phyloP scores from a whole-genome alignment of 1,284 basidiomycete genomes.

The Ganoderma sinense region DNA sequence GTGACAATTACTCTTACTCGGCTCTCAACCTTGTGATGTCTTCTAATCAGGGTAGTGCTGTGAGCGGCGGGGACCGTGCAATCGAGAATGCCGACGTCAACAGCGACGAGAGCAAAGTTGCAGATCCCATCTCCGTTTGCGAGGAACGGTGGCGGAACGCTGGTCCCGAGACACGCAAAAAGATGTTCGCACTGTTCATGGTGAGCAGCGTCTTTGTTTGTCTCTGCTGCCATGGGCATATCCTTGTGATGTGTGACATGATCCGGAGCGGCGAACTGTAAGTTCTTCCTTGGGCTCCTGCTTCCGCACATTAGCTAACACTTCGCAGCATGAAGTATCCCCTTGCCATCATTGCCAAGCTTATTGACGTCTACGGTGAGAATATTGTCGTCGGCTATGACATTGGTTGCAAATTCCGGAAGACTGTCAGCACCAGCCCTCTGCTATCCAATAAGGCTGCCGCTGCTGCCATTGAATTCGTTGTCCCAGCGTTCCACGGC shows the following conservation, averaged over 20 bases:
- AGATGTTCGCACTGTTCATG: neutral
- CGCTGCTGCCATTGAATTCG: neutral
- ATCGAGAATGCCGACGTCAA: no score
- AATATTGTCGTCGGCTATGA: neutral
- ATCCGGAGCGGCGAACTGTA: neutral
- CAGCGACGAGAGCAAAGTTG: no score
- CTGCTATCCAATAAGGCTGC: neutral
- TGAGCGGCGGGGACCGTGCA: no score
- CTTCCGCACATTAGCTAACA: neutral
- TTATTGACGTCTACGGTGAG: neutral
- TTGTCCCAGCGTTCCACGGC: neutral
- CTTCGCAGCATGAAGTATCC: neutral
- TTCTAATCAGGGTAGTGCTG: neutral
- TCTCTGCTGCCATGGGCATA: neutral
- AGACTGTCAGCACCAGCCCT: neutral
- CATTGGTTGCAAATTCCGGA: neutral
- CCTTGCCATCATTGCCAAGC: neutral
- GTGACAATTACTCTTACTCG: no score
- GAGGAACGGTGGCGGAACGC: neutral
- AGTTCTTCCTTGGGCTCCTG: neutral
- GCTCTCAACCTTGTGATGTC: no score
- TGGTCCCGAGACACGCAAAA: neutral
- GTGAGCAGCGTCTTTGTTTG: neutral
- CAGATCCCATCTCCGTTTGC: neutral
- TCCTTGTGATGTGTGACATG: neutral